Base-by-base conservation (phyloP, 331 rosid species). In the Quercus tomentella region DNA sequence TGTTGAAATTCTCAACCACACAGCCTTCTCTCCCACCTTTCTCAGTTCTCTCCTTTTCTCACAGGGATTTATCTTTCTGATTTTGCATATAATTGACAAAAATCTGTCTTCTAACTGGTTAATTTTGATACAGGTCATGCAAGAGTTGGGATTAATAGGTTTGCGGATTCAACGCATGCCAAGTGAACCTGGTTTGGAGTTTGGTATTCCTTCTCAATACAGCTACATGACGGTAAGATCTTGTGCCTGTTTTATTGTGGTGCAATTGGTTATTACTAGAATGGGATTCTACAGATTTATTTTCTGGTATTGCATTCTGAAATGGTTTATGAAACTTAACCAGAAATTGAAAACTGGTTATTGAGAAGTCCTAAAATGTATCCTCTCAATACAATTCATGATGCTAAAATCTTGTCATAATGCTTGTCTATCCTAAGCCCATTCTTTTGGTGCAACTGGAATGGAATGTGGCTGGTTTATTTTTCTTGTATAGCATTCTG, bases 121-220 rank as follows among this genome's bases (percentile, higher is more conserved):
- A 30, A 61, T 79, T 74, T 76, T 52, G 55, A 72, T 87, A 62
- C 85, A 95, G 99, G 98, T 95, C 83, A 93, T 95, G 98, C 98
- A 90, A 87, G 99, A 95, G 79, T 81, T 95, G 62, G 97, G 98
- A 58, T 84, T 95, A 78, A 86, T 95, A 74, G 97, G 99, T 58
- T 86, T 95, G 86, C 93, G 98, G 72, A 95, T 95, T 89, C 99
- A 95, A 77, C 97, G 98, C 58, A 95, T 95, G 99, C 93, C 99
- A 45, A 91, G 76, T 74, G 99, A 95, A 79, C 73, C 98, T 84
- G 93, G 55, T 86, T 82, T 85, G 65, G 99, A 93, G 82, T 95
- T 93, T 87, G 99, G 97, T 52, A 89, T 91, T 81, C 99, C 98
- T 83, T 91, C 99, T 81, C 93, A 84, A 54, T 93, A 95, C 84